Base-by-base conservation (phyloP, 2,329 filamentous ascomycete species). In the Fusarium hostae region DNA sequence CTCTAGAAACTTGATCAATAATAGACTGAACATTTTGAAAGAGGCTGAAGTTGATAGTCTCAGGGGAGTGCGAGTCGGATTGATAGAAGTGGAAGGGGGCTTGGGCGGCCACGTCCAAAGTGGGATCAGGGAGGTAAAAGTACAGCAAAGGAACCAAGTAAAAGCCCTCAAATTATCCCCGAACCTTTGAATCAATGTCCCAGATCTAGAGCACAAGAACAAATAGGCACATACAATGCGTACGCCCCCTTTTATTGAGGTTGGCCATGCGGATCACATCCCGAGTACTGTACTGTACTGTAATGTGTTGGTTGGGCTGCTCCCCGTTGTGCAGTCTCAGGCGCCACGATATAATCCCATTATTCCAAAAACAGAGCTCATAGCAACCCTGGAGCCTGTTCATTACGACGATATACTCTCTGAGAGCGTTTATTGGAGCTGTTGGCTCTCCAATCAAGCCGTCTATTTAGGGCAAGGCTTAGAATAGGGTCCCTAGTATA, bases 131-230 rank as follows among this genome's bases (percentile, higher is more conserved):
- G 45, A 70, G 62, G 56, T 57, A 75, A 76, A 75, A 59, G 70
- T 72, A 76, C 59, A 68, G 37, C 30, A 59, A 18, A 58, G 30
- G 32, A 39, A 28, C 44, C 35, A 41, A 45, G 28, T 32, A 55
- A 45, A 54, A 54, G 63, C 58, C 40, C 58, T 67, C 52, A 51
- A 45, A 73, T 75, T 75, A 72, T 74, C 60, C 71, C 73, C 71
- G 71, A 75, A n/a, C 39, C 35, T 56, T 63, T 76, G 73, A 57
- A 76, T 76, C 75, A 76, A 72, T 76, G 70, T 76, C 68, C 75
- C 73, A 75, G 72, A 74, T 70, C 59, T 54, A 64, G 63, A 55
- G 51, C 67, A 70, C 68, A 66, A 67, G 57, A 15, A 48, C 44
- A 15, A 34, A 34, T 22, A 18, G 63, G 65, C 52, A 24, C 55